These are phyloP conservation scores for Naganishia randhawae DNA, from an alignment of 768 basidiomycete genomes.

Conservation along the genomic window DNA sequence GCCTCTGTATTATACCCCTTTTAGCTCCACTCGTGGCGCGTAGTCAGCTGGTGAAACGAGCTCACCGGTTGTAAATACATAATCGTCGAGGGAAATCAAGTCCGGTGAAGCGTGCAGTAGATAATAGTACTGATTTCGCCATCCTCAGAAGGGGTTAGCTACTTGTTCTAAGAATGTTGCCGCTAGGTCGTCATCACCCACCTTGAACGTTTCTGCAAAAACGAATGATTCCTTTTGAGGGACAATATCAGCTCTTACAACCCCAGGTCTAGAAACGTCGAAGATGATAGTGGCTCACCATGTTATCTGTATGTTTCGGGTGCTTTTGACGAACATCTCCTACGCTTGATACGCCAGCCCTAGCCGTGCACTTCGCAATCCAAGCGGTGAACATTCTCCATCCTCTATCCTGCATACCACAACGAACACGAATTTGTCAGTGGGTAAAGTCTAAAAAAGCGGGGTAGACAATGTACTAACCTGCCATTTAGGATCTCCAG, in stretches of 20 bases:
- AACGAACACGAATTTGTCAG: not conserved
- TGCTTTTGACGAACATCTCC: slow-evolving; percentile 43
- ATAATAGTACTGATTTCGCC: slow-evolving; percentile 41
- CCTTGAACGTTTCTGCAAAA: slow-evolving; percentile 52
- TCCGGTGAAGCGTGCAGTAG: slow-evolving; percentile 49
- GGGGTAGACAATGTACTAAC: not conserved
- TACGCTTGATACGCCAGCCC: slow-evolving; percentile 47
- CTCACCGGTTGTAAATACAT: slow-evolving; percentile 50
- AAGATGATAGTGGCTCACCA: slow-evolving; percentile 19
- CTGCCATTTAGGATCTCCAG: slow-evolving; percentile 54
- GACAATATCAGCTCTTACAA: not conserved
- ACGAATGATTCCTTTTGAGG: slow-evolving; percentile 48
- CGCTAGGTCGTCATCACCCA: slow-evolving; percentile 1
- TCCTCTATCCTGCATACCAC: slow-evolving; percentile 44
- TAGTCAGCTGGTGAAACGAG: not conserved
- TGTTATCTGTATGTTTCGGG: slow-evolving; percentile 31
- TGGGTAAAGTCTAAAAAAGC: no score
- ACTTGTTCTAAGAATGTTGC: not conserved
- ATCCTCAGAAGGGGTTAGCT: not conserved
- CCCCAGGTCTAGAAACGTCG: no score
- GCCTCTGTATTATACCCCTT: slow-evolving; percentile 38
- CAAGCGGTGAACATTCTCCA: slow-evolving; percentile 54
- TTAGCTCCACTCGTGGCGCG: not conserved
- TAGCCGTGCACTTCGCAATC: slow-evolving; percentile 40
- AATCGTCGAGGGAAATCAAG: slow-evolving; percentile 49